Evolutionary conservation across 1,284 basidiomycete species (phyloP), one percentile per base, ranked within the genome.

Genomic region (Cutaneotrichosporon mucoides): DNA sequence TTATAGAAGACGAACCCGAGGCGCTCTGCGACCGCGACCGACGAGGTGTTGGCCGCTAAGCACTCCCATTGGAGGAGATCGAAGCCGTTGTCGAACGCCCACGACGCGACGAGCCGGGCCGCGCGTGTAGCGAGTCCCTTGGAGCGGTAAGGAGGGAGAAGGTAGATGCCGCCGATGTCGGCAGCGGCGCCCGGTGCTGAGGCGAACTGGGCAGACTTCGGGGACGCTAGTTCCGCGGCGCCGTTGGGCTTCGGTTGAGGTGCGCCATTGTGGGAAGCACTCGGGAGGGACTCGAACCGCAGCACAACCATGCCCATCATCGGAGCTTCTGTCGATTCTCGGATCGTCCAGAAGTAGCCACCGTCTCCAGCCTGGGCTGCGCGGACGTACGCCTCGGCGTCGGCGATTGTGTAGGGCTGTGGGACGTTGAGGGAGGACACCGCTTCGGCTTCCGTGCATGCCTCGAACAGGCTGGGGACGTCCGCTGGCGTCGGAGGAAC

Each of bases 371-470:
- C 9, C 15, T 50, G n/a, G 5, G 52, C 52, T 4, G 13, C 34
- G 16, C 15, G 15, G 38, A 49, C 35, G 13, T 48, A 43, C 11
- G 46, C 52, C 12, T 44, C 42, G 12, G 52, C 52, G 42, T 53
- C 52, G 2, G 52, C 24, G n/a, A 6, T 34, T 9, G 41, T 43
- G 34, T 53, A 53, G 34, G 52, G 52, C 42, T 53, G 52, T n/a
- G 52, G 52, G 34, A 53, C 52, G 34, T 53, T 53, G 41, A 53
- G 52, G n/a, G 34, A 44, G 41, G 41, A 5, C 11, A 53, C 52
- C 8, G 52, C 52, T 24, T 44, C 42, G 33, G 52, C 24, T 42
- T 53, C 52, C 16, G 52, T 36, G 52, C 52, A 53, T 12, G 52
- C 52, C 33, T 34, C 52, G 33, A 44, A 6, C 33, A 51, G 47